Percentiles rank a stretch among this genome's conserved stretches.
phyloP scores from a whole-genome alignment of 352 stramenopile species.

The Phytophthora cactorum region DNA sequence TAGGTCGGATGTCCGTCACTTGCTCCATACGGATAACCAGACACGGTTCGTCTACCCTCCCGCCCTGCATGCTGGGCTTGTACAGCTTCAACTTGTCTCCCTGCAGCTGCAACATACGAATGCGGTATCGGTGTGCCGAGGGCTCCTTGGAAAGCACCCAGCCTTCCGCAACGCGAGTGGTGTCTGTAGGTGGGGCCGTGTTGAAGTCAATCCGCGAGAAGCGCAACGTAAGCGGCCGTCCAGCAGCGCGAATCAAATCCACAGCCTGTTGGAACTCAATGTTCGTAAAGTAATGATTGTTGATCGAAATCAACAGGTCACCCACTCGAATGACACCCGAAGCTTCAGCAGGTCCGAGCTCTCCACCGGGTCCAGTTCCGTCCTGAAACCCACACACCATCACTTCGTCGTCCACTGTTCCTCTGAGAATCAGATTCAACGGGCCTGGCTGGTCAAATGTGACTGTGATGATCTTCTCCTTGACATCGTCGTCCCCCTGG shows the following conservation, averaged over 20 bases:
- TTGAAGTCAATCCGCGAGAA: conserved; percentile 80
- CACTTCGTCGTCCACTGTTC: conserved; percentile 89
- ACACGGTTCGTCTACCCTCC: conserved; percentile 70
- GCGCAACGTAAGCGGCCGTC: conserved; percentile 77
- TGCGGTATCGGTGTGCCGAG: conserved; percentile 70
- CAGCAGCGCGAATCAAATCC: conserved; percentile 72
- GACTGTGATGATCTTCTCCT: conserved; percentile 90
- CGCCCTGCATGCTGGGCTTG: conserved; percentile 86
- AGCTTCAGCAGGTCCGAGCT: conserved; percentile 61
- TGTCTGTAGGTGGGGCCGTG: conserved; percentile 31
- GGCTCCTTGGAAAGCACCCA: conserved; percentile 90
- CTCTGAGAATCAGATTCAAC: conserved; percentile 75
- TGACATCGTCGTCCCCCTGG: conserved; percentile 70
- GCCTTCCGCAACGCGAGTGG: conserved; percentile 72
- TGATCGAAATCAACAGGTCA: conserved; percentile 88
- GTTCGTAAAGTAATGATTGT: conserved; percentile 89
- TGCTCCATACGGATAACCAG: conserved; percentile 83
- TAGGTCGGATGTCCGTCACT: conserved; percentile 83
- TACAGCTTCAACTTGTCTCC: conserved; percentile 83
- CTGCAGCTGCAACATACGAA: conserved; percentile 85
- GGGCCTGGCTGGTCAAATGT: conserved; percentile 83
- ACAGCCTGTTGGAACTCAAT: conserved; percentile 85
- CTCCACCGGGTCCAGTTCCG: conserved; percentile 26
- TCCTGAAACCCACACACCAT: conserved; percentile 88
- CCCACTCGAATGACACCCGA: conserved; percentile 81